Conservation (phyloP, 176 grass and related monocot species). For the Eremochloa ophiuroides region DNA sequence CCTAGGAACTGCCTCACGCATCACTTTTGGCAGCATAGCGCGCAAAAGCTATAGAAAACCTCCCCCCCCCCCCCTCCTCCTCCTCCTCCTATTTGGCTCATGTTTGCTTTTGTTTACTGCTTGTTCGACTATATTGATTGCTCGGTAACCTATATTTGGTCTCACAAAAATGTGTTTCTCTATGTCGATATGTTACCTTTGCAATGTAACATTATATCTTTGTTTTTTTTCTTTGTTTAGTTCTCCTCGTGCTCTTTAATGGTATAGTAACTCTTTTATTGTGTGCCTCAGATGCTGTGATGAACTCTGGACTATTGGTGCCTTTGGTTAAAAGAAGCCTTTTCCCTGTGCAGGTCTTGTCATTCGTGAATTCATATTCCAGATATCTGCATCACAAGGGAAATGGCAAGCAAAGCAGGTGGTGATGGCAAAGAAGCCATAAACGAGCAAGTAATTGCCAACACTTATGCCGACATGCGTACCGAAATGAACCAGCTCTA, state of each 20-base stretch:
- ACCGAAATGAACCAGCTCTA: constrained; percentile 80
- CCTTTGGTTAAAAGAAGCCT: neutral
- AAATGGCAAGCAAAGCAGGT: constrained; percentile 54
- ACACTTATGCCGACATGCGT: constrained; percentile 66
- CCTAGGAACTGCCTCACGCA: too few species aligned
- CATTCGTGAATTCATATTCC: neutral
- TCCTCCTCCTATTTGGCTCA: too few species aligned
- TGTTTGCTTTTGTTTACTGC: neutral
- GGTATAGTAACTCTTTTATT: neutral
- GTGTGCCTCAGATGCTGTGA: neutral
- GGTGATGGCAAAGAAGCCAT: constrained; percentile 41
- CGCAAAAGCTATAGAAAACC: too few species aligned
- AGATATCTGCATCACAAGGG: neutral
- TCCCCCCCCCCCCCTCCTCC: too few species aligned
- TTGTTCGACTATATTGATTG: neutral
- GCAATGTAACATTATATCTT: neutral
- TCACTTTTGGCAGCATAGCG: neutral
- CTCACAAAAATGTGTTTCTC: neutral
- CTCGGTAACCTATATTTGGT: neutral
- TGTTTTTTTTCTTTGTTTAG: neutral
- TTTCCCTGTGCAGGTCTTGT: neutral
- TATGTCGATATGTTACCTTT: neutral
- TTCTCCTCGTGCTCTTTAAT: neutral
- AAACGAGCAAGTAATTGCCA: constrained; percentile 73
- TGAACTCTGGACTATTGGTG: neutral